Evolutionary conservation across 495 filamentous ascomycete genomes (phyloP).

Genomic region (Hyaloscypha variabilis): DNA sequence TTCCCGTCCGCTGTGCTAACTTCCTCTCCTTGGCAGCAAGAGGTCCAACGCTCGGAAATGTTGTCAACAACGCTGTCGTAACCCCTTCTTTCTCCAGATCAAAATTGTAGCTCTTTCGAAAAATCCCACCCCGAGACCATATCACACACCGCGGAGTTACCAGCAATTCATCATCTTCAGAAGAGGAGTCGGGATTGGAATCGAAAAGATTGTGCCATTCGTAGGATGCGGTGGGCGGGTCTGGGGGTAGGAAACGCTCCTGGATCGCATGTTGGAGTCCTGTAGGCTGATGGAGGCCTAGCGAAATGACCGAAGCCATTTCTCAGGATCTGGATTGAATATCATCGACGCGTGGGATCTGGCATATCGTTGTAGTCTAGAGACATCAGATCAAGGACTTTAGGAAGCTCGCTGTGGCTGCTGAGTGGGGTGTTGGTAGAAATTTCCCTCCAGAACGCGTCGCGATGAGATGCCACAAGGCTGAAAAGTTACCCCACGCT

Average conservation of each 20-base stretch:
- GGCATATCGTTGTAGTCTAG: slow-evolving; percentile 7
- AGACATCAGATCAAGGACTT: neutral
- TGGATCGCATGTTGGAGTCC: slow-evolving; percentile 81
- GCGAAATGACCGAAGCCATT: slow-evolving; percentile 87
- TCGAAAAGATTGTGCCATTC: slow-evolving; percentile 64
- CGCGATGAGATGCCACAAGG: neutral
- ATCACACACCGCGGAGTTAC: slow-evolving; percentile 81
- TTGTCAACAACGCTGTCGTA: slow-evolving; percentile 80
- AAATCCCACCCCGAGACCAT: slow-evolving; percentile 85
- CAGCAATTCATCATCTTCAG: slow-evolving; percentile 75
- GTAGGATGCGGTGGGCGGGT: slow-evolving; percentile 69
- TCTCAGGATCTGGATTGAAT: slow-evolving; percentile 9
- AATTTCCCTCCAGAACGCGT: neutral
- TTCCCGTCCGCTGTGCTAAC: slow-evolving; percentile 18
- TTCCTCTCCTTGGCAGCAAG: slow-evolving; percentile 29
- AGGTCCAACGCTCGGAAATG: slow-evolving; percentile 65
- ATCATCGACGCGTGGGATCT: slow-evolving; percentile 26
- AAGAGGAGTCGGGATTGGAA: slow-evolving; percentile 39
- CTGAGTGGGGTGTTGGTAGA: neutral
- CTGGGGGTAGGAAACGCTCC: slow-evolving; percentile 73
- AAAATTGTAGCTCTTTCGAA: slow-evolving; percentile 86
- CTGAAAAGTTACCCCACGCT: slow-evolving; percentile 5
- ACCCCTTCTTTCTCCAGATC: slow-evolving; percentile 85
- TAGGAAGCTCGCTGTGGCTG: neutral
- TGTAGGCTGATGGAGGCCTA: slow-evolving; percentile 85